Base-by-base conservation (phyloP, 306 rosid species). In the Vigna mungo region DNA sequence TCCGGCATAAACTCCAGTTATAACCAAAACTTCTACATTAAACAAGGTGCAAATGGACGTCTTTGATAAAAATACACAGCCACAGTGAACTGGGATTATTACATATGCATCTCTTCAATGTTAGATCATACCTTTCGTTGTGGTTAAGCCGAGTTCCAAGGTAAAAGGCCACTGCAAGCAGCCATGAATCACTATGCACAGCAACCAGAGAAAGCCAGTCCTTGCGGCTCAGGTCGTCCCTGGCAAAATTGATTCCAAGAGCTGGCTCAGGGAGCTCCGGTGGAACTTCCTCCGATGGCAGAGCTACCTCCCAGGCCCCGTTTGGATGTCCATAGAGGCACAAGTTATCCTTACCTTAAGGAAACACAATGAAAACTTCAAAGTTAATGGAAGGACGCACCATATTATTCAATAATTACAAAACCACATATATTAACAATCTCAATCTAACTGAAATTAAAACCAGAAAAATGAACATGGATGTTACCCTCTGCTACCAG, bases 231-330 rank as follows among this genome's bases (percentile, higher is more conserved):
- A 95, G 87, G 23, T 97, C 97, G 18, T 95, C 96, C 82, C 99
- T 89, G 47, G 97, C 99, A 68, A 95, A 95, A 81, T 95, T 95
- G 80, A 95, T 95, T 52, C 99, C 99, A 55, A 92, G 93, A 46
- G 93, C 97, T 43, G 99, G 99, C 89, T 95, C 97, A 1, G 97
- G 97, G 79, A 92, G 89, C 85, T 90, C 97, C 0, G 97, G 97
- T 6, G 97, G 99, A 71, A 90, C 99, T 75, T 92, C 97, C 84
- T 89, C 96, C 0, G 92, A 92, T 10, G 97, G 99, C 54, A 88
- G 86, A 54, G 90, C 86, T 76, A 95, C 97, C 82, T 90, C 97
- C 99, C 99, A 95, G 56, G 65, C 64, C 77, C 88, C 97, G 77
- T 88, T 88, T 1, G 96, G 88, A 83, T 88, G 90, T 52, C 99